phyloP scores from a whole-genome alignment of 208 protist genomes.

The Trypanosoma cruzi region DNA sequence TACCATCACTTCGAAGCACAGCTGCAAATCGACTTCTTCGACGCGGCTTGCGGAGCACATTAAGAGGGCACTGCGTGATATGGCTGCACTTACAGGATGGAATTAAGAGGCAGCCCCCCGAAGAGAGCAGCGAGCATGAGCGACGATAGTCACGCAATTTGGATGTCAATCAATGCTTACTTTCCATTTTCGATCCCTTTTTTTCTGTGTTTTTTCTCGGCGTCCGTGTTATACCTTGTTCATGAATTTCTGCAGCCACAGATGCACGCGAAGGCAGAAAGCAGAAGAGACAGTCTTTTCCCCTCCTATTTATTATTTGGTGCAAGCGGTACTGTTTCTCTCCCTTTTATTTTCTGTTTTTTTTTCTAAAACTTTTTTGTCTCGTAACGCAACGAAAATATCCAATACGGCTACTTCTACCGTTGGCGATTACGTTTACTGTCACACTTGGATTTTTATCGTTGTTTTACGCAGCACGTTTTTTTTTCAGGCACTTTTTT shows the following conservation, averaged over 20 bases:
- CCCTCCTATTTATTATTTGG: constrained; percentile 12
- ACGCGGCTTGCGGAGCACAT: constrained; percentile 46
- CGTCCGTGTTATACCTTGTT: not conserved
- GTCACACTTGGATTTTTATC: too few relatives aligned
- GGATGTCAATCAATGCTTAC: not conserved
- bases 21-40: constrained; percentile 43
- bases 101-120: constrained; percentile 5
- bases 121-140: not conserved
- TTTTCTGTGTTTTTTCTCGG: constrained; percentile 11
- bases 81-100: constrained; percentile 29
- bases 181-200: constrained; percentile 7
- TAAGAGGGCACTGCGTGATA: constrained; percentile 40
- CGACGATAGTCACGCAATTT: not conserved
- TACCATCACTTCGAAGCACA: constrained; percentile 79
- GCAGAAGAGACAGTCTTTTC: constrained; percentile 1
- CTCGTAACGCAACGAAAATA: too few relatives aligned
- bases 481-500: too few relatives aligned
- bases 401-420: too few relatives aligned
- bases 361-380: not conserved
- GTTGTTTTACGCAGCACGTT: too few relatives aligned
- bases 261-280: not conserved
- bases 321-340: not conserved
- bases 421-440: too few relatives aligned
- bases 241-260: not conserved
- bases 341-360: not conserved